A percentile compares a stretch with the other conserved stretches of the same genome.
Evolutionary conservation across 2,329 filamentous ascomycete genomes (phyloP).

Genomic region (Chrysoporthe deuterocubensis): DNA sequence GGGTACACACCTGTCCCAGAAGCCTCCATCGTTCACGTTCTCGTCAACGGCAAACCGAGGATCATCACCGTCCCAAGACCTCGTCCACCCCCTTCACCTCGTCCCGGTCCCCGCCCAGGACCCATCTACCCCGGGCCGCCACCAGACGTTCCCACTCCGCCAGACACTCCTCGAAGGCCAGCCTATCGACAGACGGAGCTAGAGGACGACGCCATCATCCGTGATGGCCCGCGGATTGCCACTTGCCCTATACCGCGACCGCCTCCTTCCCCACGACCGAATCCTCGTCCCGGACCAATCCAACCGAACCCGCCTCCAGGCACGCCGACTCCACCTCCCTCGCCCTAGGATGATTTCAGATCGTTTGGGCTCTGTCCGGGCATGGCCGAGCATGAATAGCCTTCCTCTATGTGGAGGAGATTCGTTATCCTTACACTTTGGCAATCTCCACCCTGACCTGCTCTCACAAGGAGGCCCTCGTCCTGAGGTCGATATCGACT

Average conservation of each 20-base stretch:
- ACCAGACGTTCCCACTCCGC: constrained; percentile 15
- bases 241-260: constrained; percentile 20
- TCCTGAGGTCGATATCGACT: no score
- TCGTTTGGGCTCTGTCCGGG: no score
- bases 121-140: constrained; percentile 3
- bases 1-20: background rate
- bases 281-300: constrained; percentile 23
- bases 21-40: background rate
- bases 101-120: constrained; percentile 13
- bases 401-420: background rate
- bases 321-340: constrained; percentile 23
- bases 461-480: background rate
- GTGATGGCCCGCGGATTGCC: background rate
- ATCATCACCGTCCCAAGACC: constrained; percentile 10
- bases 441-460: background rate
- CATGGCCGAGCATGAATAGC: background rate
- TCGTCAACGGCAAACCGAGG: constrained; percentile 3
- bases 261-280: constrained; percentile 24
- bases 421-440: background rate
- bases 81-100: constrained; percentile 11
- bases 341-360: constrained; percentile 4
- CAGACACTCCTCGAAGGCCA: constrained; percentile 10
- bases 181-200: background rate
- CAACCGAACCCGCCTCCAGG: constrained; percentile 20
- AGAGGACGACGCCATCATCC: background rate